These are phyloP conservation scores for Ammopiptanthus mongolicus DNA, from an alignment of 306 rosid genomes.

Conservation along the genomic window DNA sequence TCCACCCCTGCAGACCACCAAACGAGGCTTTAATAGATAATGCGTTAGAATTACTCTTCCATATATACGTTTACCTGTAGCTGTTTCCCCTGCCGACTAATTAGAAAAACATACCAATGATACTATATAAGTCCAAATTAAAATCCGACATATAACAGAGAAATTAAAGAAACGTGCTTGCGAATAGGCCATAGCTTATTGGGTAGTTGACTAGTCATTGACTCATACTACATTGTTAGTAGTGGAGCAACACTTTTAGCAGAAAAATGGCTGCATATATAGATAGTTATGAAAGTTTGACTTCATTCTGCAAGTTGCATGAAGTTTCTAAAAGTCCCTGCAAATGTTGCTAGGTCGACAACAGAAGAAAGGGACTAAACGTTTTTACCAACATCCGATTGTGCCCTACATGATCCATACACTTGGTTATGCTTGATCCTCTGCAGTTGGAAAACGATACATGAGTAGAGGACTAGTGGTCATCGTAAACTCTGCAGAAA, in stretches of 20 bases:
- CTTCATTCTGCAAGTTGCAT: conserved; percentile 20
- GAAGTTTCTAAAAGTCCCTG: conserved; percentile 13
- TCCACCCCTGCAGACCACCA: too few species aligned
- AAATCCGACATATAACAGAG: not conserved
- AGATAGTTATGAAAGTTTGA: not conserved
- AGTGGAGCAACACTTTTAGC: not conserved
- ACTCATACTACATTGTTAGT: not conserved
- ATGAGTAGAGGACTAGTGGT: conserved; percentile 1
- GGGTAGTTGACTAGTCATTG: not conserved
- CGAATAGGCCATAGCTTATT: not conserved
- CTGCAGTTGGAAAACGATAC: conserved; percentile 30
- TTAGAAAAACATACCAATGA: not conserved
- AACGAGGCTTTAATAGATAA: too few species aligned
- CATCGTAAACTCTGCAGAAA: not conserved
- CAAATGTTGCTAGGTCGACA: conserved; percentile 18
- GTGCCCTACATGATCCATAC: not conserved
- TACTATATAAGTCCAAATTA: not conserved
- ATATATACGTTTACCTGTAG: too few species aligned
- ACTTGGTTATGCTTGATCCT: not conserved
- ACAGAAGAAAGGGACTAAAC: conserved; percentile 34
- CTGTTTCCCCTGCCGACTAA: not conserved
- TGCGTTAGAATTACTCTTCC: too few species aligned
- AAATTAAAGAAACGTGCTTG: not conserved
- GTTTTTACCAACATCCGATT: not conserved
- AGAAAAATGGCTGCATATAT: not conserved